A percentile compares a stretch with the other conserved stretches of the same genome.
phyloP scores from a whole-genome alignment of 768 basidiomycete genomes.

The Russula dissimulans region DNA sequence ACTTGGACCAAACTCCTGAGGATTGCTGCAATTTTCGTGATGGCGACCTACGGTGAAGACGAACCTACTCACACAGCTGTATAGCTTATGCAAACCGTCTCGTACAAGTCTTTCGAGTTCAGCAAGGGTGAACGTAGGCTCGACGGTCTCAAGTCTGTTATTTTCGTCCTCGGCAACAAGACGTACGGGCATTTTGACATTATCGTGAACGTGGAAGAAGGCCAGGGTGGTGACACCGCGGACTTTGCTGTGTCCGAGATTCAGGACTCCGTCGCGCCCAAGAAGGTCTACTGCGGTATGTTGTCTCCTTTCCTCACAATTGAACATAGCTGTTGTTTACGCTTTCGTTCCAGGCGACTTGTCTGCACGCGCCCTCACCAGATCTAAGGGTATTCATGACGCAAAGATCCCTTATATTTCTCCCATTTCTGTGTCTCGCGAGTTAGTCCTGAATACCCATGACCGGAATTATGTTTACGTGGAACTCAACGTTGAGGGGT shows the following conservation, averaged over 20 bases:
- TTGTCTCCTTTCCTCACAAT: background rate
- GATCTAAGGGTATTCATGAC: slow-evolving; percentile 93
- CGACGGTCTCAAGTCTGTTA: slow-evolving; percentile 83
- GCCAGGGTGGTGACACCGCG: slow-evolving; percentile 88
- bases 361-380: slow-evolving; percentile 87
- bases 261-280: slow-evolving; percentile 50
- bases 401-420: slow-evolving; percentile 95
- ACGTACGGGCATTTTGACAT: slow-evolving; percentile 97
- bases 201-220: slow-evolving; percentile 90
- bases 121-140: slow-evolving; percentile 67
- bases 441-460: slow-evolving; percentile 64
- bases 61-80: slow-evolving; percentile 99
- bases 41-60: slow-evolving; percentile 98
- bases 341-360: slow-evolving; percentile 60
- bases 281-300: slow-evolving; percentile 88
- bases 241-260: slow-evolving; percentile 91
- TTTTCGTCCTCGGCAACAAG: slow-evolving; percentile 87
- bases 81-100: slow-evolving; percentile 84
- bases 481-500: slow-evolving; percentile 91
- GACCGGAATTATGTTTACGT: slow-evolving; percentile 91
- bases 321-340: slow-evolving; percentile 7
- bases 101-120: slow-evolving; percentile 83
- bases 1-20: slow-evolving; percentile 83
- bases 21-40: slow-evolving; percentile 89
- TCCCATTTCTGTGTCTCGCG: slow-evolving; percentile 64